Base-by-base conservation (phyloP, 306 rosid species). In the Quercus engelmannii region DNA sequence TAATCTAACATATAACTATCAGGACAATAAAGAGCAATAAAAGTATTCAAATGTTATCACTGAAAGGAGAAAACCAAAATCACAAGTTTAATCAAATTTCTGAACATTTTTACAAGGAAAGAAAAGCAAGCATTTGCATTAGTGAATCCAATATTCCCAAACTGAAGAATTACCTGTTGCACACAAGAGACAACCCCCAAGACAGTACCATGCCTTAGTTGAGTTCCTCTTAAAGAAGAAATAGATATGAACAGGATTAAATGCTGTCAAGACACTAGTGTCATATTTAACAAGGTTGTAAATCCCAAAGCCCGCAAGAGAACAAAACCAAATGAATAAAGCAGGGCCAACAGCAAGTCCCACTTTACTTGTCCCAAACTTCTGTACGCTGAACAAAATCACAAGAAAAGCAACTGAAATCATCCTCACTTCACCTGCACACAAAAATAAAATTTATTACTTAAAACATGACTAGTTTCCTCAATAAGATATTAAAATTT, bases 321-420 rank as follows among this genome's bases (percentile, higher is more conserved):
- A 90, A 87, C 97, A 95, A 86, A 92, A 95, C 98, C 99, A 95
- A 84, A 92, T 41, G 82, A 92, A 92, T 76, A 95, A 90, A 79
- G 99, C 96, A 81, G 98, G 99, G 83, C 99, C 99, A 20, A 95
- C 95, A 74, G 43, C 91, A 68, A 95, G 92, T 81, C 99, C 99
- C 82, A 92, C 88, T 89, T 92, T 95, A 86, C 99, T 95, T 20
- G 99, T 95, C 78, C 99, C 98, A 76, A 83, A 95, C 86, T 90
- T 95, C 84, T 95, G 98, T 75, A 95, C 97, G 76, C 99, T 95
- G 89, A 95, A 95, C 83, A 95, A 82, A 87, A 92, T 52, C 62
- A 95, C 77, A 70, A 92, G 96, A 86, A 87, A 92, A 46, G 96
- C 90, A 82, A 95, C 97, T 31, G 98, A 92, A 84, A 95, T 90